A percentile compares a stretch with the other conserved stretches of the same genome.
phyloP scores from a whole-genome alignment of 2,329 filamentous ascomycete genomes.

The Beauveria medogensis region DNA sequence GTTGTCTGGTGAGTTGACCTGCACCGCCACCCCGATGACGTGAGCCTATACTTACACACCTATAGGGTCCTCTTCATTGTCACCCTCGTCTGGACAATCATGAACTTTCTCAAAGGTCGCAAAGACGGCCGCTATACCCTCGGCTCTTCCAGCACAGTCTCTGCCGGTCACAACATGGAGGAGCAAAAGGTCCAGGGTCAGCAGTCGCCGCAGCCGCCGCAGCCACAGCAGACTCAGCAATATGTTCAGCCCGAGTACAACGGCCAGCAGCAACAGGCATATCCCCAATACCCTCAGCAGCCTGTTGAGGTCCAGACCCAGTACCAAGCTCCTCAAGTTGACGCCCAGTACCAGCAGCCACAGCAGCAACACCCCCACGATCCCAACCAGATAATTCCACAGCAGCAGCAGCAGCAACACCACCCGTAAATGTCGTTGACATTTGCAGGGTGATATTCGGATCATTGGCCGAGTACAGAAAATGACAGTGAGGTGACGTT shows the following conservation, averaged over 20 bases:
- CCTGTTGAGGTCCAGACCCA: slow-evolving; percentile 7
- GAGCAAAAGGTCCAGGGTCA: slow-evolving; percentile 13
- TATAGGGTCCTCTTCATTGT: slow-evolving; percentile 32
- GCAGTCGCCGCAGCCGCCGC: slow-evolving; percentile 16
- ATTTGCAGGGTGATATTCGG: background rate
- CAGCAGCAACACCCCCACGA: slow-evolving; percentile 3
- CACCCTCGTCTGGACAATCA: slow-evolving; percentile 28
- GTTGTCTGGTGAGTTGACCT: slow-evolving; percentile 29
- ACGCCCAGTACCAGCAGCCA: background rate
- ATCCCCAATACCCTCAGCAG: slow-evolving; percentile 8
- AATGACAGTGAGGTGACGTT: background rate
- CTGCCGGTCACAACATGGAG: slow-evolving; percentile 26
- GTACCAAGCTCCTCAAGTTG: background rate
- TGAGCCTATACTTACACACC: background rate
- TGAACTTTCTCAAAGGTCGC: slow-evolving; percentile 28
- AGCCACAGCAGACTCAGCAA: slow-evolving; percentile 5
- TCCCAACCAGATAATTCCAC: slow-evolving; percentile 14
- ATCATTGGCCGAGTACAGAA: background rate
- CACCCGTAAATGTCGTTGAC: background rate
- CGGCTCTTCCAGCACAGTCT: slow-evolving; percentile 8
- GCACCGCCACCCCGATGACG: no score
- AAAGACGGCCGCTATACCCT: slow-evolving; percentile 28
- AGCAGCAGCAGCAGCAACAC: slow-evolving; percentile 12
- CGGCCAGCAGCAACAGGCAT: slow-evolving; percentile 12
- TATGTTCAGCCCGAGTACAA: slow-evolving; percentile 17